Conservation (phyloP, 805 yeast genomes). For the Phaffomyces antillensis region DNA sequence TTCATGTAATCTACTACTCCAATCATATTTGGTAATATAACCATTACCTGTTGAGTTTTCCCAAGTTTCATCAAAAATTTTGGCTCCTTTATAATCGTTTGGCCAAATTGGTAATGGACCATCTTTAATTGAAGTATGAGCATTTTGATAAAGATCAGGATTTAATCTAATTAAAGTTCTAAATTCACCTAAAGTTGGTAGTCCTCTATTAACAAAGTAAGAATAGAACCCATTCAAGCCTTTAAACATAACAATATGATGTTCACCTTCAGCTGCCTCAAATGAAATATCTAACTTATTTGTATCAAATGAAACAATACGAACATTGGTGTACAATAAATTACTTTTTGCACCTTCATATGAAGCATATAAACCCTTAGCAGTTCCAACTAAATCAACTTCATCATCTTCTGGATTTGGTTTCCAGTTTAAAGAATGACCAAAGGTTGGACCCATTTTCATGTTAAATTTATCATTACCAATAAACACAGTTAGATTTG, state of each 20-base stretch:
- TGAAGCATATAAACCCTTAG: conserved; percentile 2
- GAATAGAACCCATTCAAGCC: conserved; percentile 2
- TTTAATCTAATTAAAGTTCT: conserved; percentile 2
- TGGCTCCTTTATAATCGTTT: conserved; percentile 1
- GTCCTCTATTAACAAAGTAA: conserved; percentile 1
- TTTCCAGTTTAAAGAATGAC: not conserved
- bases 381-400: conserved; percentile 1
- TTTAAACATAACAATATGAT: conserved; percentile 2
- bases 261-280: conserved; percentile 4
- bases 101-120: conserved; percentile 2
- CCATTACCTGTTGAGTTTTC: not conserved
- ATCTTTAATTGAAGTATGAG: conserved; percentile 3
- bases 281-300: conserved; percentile 3
- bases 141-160: conserved; percentile 2
- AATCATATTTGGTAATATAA: conserved; percentile 1
- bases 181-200: conserved; percentile 3
- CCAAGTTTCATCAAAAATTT: conserved; percentile 3
- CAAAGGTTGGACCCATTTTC: not conserved
- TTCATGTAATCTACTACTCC: conserved; percentile 5
- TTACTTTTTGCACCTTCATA: not conserved
- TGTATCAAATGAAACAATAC: not conserved
- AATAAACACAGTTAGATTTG: not conserved
- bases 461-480: conserved; percentile 3
- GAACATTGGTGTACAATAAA: not conserved
- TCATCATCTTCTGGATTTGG: conserved; percentile 1